These are phyloP conservation scores for Fusarium algeriense DNA, from an alignment of 2,329 filamentous ascomycete species.

Conservation along the genomic window DNA sequence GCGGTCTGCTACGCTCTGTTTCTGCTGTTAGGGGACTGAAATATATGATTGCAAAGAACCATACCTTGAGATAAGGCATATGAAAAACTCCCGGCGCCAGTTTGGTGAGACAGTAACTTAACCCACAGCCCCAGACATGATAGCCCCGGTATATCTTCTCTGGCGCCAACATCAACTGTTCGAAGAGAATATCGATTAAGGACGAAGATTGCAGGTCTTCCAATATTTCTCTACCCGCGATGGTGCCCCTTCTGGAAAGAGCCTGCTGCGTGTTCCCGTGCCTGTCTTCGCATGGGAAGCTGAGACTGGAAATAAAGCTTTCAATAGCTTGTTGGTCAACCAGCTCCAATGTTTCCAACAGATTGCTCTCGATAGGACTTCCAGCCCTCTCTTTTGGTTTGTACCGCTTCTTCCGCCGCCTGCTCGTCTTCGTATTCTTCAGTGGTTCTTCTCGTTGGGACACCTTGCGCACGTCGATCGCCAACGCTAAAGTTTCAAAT, in stretches of 20 bases:
- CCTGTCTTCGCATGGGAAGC: conserved; percentile 1
- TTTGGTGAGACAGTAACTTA: conserved; percentile 42
- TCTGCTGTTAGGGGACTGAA: conserved; percentile 13
- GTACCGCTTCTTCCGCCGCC: conserved; percentile 25
- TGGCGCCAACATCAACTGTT: conserved; percentile 46
- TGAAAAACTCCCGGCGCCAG: conserved; percentile 55
- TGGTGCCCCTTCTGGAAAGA: background rate
- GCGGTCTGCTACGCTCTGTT: conserved; percentile 46
- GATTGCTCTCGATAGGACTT: background rate
- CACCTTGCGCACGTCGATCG: conserved; percentile 39
- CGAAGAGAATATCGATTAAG: conserved; percentile 40
- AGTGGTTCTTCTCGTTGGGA: background rate
- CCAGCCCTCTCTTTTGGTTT: background rate
- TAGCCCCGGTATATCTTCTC: conserved; percentile 41
- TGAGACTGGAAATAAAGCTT: conserved; percentile 46
- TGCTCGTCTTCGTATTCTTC: background rate
- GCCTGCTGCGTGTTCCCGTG: background rate
- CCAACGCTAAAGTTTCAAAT: conserved; percentile 47
- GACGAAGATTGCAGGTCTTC: conserved; percentile 10
- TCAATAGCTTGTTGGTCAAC: conserved; percentile 49
- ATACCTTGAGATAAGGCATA: conserved; percentile 53
- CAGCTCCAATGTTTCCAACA: conserved; percentile 31
- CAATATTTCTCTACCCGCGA: conserved; percentile 5
- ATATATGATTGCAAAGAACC: background rate
- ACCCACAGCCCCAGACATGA: conserved; percentile 25